A percentile compares a stretch with the other conserved stretches of the same genome.
Evolutionary conservation across 805 yeast genomes (phyloP).

Genomic region (Starmerella lactis-condensi): DNA sequence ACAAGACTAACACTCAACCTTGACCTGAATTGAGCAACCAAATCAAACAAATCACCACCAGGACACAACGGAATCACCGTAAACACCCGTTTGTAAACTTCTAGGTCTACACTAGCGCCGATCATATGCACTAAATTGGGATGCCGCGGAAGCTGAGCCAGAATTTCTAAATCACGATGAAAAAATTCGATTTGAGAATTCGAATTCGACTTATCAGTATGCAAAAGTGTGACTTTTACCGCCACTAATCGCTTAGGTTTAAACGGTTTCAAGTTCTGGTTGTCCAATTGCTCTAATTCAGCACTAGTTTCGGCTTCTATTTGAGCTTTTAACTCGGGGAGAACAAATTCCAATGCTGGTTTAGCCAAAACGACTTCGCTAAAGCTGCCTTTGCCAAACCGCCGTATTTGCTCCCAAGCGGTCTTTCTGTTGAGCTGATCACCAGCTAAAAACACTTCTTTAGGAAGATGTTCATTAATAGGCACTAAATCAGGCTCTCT

Average conservation of each 20-base stretch:
- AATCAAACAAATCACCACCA: constrained; percentile 73
- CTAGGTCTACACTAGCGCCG: constrained; percentile 24
- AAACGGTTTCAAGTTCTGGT: not conserved
- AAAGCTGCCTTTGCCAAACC: constrained; percentile 27
- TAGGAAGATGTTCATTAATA: constrained; percentile 7
- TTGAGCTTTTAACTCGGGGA: constrained; percentile 16
- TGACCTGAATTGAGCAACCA: constrained; percentile 31
- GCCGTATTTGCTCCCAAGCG: constrained; percentile 15
- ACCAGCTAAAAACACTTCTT: constrained; percentile 12
- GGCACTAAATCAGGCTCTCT: constrained; percentile 10
- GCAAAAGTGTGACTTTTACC: constrained; percentile 41
- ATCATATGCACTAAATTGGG: constrained; percentile 51
- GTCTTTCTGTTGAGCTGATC: constrained; percentile 4
- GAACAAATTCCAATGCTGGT: constrained; percentile 20
- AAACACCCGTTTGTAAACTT: constrained; percentile 18
- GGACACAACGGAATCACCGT: constrained; percentile 57
- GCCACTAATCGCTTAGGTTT: constrained; percentile 33
- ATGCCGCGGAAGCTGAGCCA: constrained; percentile 32
- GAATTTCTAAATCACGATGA: constrained; percentile 54
- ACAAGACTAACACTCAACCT: constrained; percentile 33
- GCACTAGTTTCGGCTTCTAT: constrained; percentile 2
- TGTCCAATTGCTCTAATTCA: constrained; percentile 5
- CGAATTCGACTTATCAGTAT: constrained; percentile 26
- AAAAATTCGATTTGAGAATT: constrained; percentile 43
- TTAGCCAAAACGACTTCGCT: constrained; percentile 25